Conservation (phyloP, 257 asterid genomes). For the Petunia secreta region DNA sequence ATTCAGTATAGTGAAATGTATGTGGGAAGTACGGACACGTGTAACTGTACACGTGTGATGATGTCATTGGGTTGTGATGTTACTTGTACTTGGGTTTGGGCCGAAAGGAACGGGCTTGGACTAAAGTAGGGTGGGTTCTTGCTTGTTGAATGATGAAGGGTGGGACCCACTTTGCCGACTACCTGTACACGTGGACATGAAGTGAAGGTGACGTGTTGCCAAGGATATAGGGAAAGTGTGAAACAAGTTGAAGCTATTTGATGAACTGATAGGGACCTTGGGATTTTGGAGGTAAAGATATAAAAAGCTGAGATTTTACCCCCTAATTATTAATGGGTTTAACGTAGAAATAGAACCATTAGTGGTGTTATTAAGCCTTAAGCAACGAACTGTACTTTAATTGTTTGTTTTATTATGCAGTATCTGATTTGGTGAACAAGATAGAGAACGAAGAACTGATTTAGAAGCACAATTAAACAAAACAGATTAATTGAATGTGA, state of each 20-base stretch:
- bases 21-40: slow-evolving; percentile 45
- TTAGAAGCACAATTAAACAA: not conserved
- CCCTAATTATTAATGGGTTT: too few relatives aligned
- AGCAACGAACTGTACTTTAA: not conserved
- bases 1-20: slow-evolving; percentile 16
- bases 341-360: not conserved
- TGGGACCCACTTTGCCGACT: slow-evolving; percentile 26
- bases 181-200: slow-evolving; percentile 27
- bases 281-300: not conserved
- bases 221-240: slow-evolving; percentile 18
- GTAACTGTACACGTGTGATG: slow-evolving; percentile 32
- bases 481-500: too few relatives aligned
- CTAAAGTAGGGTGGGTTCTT: slow-evolving; percentile 4
- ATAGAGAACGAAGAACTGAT: not conserved
- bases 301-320: not conserved
- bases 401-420: not conserved
- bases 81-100: slow-evolving; percentile 39
- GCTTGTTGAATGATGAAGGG: not conserved
- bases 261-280: slow-evolving; percentile 10
- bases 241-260: not conserved
- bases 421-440: not conserved
- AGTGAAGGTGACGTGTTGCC: slow-evolving; percentile 28
- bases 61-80: slow-evolving; percentile 35
- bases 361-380: not conserved
- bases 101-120: not conserved